These are phyloP conservation scores for Aspergillus clavatus DNA, from an alignment of 2,329 filamentous ascomycete genomes.

Conservation along the genomic window DNA sequence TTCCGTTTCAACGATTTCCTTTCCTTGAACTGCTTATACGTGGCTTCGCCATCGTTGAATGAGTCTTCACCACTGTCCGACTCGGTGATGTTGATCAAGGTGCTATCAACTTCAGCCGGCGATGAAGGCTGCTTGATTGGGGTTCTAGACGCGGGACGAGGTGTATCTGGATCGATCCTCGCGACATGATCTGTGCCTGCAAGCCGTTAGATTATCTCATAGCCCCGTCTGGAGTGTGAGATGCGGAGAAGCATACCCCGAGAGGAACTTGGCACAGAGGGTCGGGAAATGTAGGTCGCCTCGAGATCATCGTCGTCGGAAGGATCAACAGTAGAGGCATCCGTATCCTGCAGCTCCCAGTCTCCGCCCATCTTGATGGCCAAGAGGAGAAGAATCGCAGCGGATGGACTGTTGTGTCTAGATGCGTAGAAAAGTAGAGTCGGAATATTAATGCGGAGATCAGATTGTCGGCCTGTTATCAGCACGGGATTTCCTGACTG, in stretches of 20 bases:
- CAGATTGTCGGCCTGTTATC: conserved; percentile 1
- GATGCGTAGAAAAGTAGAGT: not conserved
- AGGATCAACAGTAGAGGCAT: conserved; percentile 23
- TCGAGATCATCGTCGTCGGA: conserved; percentile 43
- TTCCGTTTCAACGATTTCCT: conserved; percentile 53
- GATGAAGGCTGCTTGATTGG: conserved; percentile 8
- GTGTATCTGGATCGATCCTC: not conserved
- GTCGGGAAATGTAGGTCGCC: conserved; percentile 25
- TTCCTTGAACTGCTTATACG: conserved; percentile 62
- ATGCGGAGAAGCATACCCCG: conserved; percentile 9
- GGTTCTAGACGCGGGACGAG: not conserved
- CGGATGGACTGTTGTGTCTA: not conserved
- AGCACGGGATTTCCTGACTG: conserved; percentile 13
- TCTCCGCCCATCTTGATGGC: conserved; percentile 21
- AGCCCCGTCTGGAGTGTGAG: not conserved
- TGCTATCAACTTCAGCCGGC: conserved; percentile 12
- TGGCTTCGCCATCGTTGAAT: conserved; percentile 38
- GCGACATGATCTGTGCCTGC: conserved; percentile 3
- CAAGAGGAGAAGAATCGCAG: conserved; percentile 7
- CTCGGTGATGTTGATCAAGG: conserved; percentile 20
- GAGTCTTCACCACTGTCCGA: conserved; percentile 27
- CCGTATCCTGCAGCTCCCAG: conserved; percentile 22
- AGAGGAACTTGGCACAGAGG: not conserved
- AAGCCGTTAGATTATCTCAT: conserved; percentile 16
- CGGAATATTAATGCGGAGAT: conserved; percentile 12